Evolutionary conservation across 495 filamentous ascomycete species (phyloP).

Genomic region (Diplogelasinospora grovesii): DNA sequence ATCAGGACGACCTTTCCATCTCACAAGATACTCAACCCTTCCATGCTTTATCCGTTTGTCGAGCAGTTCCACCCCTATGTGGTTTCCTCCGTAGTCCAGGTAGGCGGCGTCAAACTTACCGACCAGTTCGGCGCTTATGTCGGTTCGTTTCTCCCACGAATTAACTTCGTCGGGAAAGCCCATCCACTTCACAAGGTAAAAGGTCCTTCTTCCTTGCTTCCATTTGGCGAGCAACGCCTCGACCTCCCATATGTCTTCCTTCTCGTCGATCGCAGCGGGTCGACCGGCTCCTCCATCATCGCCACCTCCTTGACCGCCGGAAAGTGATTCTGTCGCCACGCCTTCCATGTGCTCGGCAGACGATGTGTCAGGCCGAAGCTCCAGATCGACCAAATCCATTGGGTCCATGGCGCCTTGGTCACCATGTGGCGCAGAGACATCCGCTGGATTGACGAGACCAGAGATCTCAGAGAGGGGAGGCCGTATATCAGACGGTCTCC

Average conservation of each 20-base stretch:
- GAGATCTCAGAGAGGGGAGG: no score
- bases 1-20: no score
- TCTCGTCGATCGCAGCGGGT: neutral
- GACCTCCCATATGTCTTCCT: constrained; percentile 1
- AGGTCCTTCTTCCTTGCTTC: neutral
- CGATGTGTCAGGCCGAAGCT: neutral
- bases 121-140: neutral
- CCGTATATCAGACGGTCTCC: no score
- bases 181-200: constrained; percentile 2
- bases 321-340: neutral
- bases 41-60: neutral
- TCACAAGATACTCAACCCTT: neutral
- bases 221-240: constrained; percentile 3
- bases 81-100: neutral
- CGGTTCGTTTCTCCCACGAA: constrained; percentile 1
- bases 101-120: neutral
- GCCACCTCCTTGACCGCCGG: neutral
- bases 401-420: no score
- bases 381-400: no score
- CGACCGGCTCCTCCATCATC: neutral
- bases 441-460: no score
- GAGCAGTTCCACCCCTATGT: neutral
- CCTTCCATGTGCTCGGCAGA: neutral
- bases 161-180: neutral
- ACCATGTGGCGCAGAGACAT: no score